Base-by-base conservation (phyloP, 73 alveolate species). In the Effrenium voratum region DNA sequence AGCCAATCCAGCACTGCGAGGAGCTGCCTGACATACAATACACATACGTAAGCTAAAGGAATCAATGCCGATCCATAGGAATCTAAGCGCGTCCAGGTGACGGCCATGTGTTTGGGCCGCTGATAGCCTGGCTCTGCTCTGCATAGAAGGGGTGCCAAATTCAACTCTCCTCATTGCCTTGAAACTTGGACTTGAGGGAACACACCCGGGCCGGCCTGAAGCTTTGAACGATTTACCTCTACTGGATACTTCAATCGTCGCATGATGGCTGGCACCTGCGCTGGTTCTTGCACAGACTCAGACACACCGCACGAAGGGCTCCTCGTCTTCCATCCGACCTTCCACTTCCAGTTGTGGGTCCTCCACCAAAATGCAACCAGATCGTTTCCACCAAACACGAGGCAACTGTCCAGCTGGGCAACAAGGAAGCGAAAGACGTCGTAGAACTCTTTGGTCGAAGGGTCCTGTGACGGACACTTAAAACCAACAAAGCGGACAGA, bases 41-140 rank as follows among this genome's bases (percentile, higher is more conserved):
- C n/a, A n/a, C n/a, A n/a, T n/a, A n/a, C n/a, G n/a, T n/a, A n/a
- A n/a, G n/a, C n/a, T n/a, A n/a, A n/a, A n/a, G n/a, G n/a, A n/a
- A n/a, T n/a, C n/a, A n/a, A n/a, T n/a, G n/a, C n/a, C n/a, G n/a
- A n/a, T n/a, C n/a, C n/a, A n/a, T n/a, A 52, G 63, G 63, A 52
- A 19, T 52, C 63, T 52, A 79, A 75, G 26, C 63, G 24, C 47
- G 91, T 6, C 73, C 45, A 49, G 43, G 2, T 28, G 43, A 90
- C 91, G 98, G 98, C 98, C 98, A 91, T 34, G 98, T 91, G 63
- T 91, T 91, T 45, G 98, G 98, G 5, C 98, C 98, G 49, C 98
- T 91, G 81, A 91, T 91, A 66, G 98, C 96, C 96, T 90, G 30
- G 49, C 49, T 15, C n/a, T 12, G 8, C 3, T 34, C n/a, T n/a